Conservation (phyloP, 805 yeast genomes). For the Kockiozyma suomiensis region DNA sequence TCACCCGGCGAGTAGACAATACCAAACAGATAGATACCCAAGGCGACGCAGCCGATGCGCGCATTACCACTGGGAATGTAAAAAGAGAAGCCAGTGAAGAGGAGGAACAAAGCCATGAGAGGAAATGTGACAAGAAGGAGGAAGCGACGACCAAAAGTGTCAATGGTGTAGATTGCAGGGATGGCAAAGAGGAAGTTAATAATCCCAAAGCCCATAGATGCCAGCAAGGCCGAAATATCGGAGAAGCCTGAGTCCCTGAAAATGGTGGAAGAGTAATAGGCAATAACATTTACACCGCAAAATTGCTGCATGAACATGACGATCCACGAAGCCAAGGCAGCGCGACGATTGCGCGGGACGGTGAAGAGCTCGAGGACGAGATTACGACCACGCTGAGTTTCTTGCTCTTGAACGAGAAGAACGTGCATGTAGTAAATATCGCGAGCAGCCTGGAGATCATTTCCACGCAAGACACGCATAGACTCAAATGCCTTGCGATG, state of each 20-base stretch:
- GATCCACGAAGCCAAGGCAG: conserved; percentile 75
- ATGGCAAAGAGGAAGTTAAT: conserved; percentile 77
- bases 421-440: conserved; percentile 63
- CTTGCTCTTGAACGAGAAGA: conserved; percentile 51
- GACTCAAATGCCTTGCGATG: conserved; percentile 55
- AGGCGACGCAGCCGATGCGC: conserved; percentile 65
- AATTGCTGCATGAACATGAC: conserved; percentile 90
- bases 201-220: conserved; percentile 87
- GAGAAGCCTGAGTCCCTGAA: conserved; percentile 68
- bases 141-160: conserved; percentile 70
- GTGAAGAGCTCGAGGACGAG: conserved; percentile 52
- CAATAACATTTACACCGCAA: conserved; percentile 88
- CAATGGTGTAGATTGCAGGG: conserved; percentile 81
- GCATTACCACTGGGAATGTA: conserved; percentile 57
- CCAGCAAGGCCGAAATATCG: conserved; percentile 64
- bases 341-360: conserved; percentile 80
- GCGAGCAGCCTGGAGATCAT: conserved; percentile 61
- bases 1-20: conserved; percentile 80
- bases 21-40: conserved; percentile 74
- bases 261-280: conserved; percentile 79
- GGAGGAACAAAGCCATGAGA: conserved; percentile 57
- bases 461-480: conserved; percentile 50
- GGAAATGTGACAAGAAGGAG: conserved; percentile 63
- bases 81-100: conserved; percentile 62
- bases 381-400: conserved; percentile 44